Base-by-base conservation (phyloP, 2,329 filamentous ascomycete species). In the Cytospora piceae region DNA sequence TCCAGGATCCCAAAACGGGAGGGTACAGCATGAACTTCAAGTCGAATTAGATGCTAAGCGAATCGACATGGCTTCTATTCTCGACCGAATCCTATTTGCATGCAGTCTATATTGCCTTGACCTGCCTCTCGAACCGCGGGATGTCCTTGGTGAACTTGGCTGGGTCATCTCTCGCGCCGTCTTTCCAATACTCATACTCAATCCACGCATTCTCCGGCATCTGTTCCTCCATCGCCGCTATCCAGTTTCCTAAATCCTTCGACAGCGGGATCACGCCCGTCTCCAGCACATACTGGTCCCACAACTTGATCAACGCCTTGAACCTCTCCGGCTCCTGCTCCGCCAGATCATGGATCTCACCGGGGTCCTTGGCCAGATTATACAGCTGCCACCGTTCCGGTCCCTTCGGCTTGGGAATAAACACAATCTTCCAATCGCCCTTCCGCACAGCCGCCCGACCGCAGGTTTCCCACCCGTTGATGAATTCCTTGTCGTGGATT, bases 21-120 rank as follows among this genome's bases (percentile, higher is more conserved):
- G 94, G 93, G 0, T 98, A 98, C 78, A 97, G 91, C 77, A 91
- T 99, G 89, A 94, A 94, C 71, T 97, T 98, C 73, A 82, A 85
- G 52, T 65, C 64, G 20, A 51, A 55, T 3, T 68, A 52, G 22
- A 20, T 1, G n/a, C 8, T 49, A 8, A 12, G n/a, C 46, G 20
- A 52, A n/a, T 12, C 29, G n/a, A n/a, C 29, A 52, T 32, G 9
- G 15, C 1, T 52, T 37, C 5, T 8, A 20, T 51, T 46, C 22
- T 29, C 27, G 9, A 54, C 32, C 9, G 3, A 4, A n/a, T 24
- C 17, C 3, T 42, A 15, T 9, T 20, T 4, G 24, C 2, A 20
- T 11, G 11, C 17, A 22, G 12, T 42, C 55, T 65, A 69, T 51
- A 68, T 65, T 7, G 66, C 66, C 58, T 67, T 69, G 42, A 69